Evolutionary conservation across 2,329 filamentous ascomycete species (phyloP).

Genomic region (Fusarium palustre): DNA sequence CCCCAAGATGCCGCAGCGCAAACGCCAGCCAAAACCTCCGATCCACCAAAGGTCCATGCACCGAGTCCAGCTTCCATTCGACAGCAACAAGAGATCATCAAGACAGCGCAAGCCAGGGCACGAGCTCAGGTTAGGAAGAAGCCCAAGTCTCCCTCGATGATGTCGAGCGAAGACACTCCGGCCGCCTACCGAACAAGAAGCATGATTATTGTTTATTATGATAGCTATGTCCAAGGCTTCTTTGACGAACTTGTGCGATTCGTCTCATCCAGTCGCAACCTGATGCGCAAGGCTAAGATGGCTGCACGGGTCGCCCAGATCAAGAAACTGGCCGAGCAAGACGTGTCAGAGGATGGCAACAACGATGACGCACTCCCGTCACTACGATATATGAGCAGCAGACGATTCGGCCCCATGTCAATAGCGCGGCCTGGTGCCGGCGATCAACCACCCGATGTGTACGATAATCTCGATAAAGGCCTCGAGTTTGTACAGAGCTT

Average conservation of each 20-base stretch:
- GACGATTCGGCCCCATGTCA: constrained; percentile 50
- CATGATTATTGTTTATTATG: constrained; percentile 92
- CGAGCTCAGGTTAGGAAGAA: constrained; percentile 63
- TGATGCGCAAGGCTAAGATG: constrained; percentile 89
- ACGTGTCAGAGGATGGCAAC: constrained; percentile 64
- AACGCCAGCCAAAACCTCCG: constrained; percentile 38
- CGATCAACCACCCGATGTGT: constrained; percentile 61
- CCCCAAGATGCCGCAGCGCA: constrained; percentile 37
- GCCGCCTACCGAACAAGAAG: constrained; percentile 75
- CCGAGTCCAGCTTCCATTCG: constrained; percentile 45
- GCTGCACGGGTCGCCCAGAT: constrained; percentile 78
- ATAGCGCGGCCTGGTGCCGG: constrained; percentile 45
- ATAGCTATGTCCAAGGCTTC: constrained; percentile 84
- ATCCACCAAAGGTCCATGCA: constrained; percentile 46
- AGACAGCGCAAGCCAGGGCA: constrained; percentile 55
- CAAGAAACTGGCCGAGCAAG: constrained; percentile 68
- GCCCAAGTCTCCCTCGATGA: constrained; percentile 63
- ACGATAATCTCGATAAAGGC: constrained; percentile 80
- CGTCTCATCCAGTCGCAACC: constrained; percentile 82
- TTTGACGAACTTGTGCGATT: constrained; percentile 87
- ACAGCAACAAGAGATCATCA: constrained; percentile 60
- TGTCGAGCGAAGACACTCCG: constrained; percentile 61
- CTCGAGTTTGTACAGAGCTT: constrained; percentile 83
- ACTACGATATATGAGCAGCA: constrained; percentile 55
- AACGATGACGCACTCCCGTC: constrained; percentile 57